Percentiles rank a stretch among this genome's conserved stretches.
Evolutionary conservation across 441 rosid species (phyloP).

Genomic region (Theobroma grandiflorum): DNA sequence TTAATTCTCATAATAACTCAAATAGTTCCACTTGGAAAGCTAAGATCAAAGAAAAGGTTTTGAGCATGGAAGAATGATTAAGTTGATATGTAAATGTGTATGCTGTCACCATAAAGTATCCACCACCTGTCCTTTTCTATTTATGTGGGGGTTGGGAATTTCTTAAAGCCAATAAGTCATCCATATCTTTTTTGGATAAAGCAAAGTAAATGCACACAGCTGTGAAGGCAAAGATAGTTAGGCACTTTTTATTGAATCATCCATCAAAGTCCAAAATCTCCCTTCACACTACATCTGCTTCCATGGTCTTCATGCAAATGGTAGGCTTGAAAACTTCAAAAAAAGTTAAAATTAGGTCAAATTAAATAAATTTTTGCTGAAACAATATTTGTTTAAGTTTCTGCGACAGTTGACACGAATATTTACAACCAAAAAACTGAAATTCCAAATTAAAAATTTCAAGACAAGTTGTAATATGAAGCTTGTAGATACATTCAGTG

Average conservation of each 20-base stretch:
- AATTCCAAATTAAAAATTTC: neutral
- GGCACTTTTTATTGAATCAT: conserved; percentile 14
- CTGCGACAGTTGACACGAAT: neutral
- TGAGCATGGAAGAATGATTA: neutral
- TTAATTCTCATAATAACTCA: neutral
- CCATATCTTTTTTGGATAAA: neutral
- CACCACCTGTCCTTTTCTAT: conserved; percentile 16
- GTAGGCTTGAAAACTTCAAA: neutral
- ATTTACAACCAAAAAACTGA: neutral
- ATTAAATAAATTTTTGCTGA: neutral
- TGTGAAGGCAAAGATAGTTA: neutral
- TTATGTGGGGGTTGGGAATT: conserved; percentile 7
- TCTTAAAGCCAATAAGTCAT: neutral
- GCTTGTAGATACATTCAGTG: neutral
- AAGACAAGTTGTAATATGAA: neutral
- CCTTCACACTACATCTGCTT: conserved; percentile 2
- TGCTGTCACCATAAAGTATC: conserved; percentile 21
- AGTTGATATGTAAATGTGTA: conserved; percentile 25
- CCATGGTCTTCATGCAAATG: neutral
- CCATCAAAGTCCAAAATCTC: neutral
- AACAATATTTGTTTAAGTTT: neutral
- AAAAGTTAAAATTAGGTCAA: neutral
- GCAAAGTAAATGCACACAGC: conserved; percentile 6
- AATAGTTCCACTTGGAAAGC: neutral
- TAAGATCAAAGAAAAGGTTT: neutral